Evolutionary conservation across 139 green algal species (phyloP), one percentile per base, ranked within the genome.

Genomic region (Chlorella sp.): DNA sequence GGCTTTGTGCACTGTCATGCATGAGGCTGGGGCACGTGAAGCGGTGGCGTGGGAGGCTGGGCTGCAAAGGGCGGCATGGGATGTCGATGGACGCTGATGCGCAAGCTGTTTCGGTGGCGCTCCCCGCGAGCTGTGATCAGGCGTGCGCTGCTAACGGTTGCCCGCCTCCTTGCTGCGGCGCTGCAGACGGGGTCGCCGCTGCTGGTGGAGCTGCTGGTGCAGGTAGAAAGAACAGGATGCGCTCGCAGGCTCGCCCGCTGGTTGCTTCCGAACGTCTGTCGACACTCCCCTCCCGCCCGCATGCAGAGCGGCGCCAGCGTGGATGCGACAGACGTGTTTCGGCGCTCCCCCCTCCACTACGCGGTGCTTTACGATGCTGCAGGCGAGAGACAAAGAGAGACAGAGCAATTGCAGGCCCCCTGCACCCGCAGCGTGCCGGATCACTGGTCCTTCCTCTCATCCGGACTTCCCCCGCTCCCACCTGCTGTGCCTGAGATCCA

Each of bases 191-290:
- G 67, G 12, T 31, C 43, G 29, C 42, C 38, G 33, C 31, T 76
- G 33, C 29, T 79, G 67, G 42, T 74, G 40, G 79, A 81, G 64
- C 42, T 84, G 55, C 72, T 84, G 43, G 62, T n/a, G n/a, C n/a
- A n/a, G n/a, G n/a, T n/a, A n/a, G n/a, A n/a, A n/a, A n/a, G n/a
- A n/a, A n/a, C n/a, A n/a, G n/a, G n/a, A n/a, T n/a, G n/a, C n/a
- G n/a, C n/a, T n/a, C n/a, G n/a, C n/a, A n/a, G n/a, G n/a, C n/a
- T n/a, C n/a, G n/a, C n/a, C n/a, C n/a, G n/a, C n/a, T n/a, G n/a
- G n/a, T n/a, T n/a, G n/a, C n/a, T n/a, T n/a, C n/a, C n/a, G n/a
- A n/a, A n/a, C n/a, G n/a, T n/a, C n/a, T n/a, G n/a, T n/a, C n/a
- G n/a, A n/a, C n/a, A n/a, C n/a, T n/a, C n/a, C n/a, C n/a, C n/a